phyloP scores from a whole-genome alignment of 495 filamentous ascomycete species.

The Lasiosphaeris hirsuta region DNA sequence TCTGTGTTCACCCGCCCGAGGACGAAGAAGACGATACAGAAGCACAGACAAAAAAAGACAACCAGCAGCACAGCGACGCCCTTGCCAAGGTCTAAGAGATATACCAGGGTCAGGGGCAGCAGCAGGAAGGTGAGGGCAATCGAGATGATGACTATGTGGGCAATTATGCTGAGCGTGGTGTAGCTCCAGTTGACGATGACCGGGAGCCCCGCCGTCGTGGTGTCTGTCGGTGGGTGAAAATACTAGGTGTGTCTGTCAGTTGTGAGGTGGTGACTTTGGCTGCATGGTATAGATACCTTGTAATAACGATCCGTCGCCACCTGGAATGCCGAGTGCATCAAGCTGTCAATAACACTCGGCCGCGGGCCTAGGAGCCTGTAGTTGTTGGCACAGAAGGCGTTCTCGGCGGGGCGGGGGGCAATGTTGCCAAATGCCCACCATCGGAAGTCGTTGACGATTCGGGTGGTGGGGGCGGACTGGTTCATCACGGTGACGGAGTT shows the following conservation, averaged over 20 bases:
- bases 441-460: not conserved
- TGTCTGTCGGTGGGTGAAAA: too few species aligned
- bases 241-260: too few species aligned
- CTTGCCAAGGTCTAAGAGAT: not conserved
- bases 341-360: not conserved
- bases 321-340: not conserved
- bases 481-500: not conserved
- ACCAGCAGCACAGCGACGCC: not conserved
- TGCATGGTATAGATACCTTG: too few species aligned
- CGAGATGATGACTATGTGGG: not conserved
- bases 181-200: not conserved
- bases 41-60: not conserved
- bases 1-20: not conserved
- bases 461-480: not conserved
- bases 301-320: not conserved
- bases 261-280: too few species aligned
- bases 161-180: not conserved
- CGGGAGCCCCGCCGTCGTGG: not conserved
- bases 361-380: not conserved
- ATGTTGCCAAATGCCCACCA: not conserved
- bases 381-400: not conserved
- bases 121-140: not conserved
- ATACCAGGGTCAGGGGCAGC: not conserved
- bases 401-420: not conserved
- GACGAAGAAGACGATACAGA: not conserved